A percentile compares a stretch with the other conserved stretches of the same genome.
Evolutionary conservation across 345 rosid species (phyloP).

Genomic region (Aquilaria malaccensis): DNA sequence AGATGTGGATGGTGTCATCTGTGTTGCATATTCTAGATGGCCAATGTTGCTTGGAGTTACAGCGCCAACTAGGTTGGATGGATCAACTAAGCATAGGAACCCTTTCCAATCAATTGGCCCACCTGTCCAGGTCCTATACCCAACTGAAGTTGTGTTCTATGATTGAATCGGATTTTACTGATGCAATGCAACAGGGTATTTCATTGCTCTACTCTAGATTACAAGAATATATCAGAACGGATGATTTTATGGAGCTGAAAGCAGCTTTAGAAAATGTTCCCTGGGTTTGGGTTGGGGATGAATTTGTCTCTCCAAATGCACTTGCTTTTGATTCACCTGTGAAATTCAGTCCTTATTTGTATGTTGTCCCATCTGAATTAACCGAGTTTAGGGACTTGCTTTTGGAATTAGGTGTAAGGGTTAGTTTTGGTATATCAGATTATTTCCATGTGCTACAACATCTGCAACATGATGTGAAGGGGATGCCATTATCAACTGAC

Average conservation of each 20-base stretch:
- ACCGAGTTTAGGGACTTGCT: conserved; percentile 73
- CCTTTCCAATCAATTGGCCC: conserved; percentile 59
- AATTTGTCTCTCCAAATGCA: conserved; percentile 65
- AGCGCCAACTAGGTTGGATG: conserved; percentile 80
- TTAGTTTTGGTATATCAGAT: conserved; percentile 76
- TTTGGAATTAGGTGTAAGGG: conserved; percentile 69
- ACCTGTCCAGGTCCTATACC: conserved; percentile 61
- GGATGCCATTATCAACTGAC: conserved; percentile 52
- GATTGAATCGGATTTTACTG: conserved; percentile 40
- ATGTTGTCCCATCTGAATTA: conserved; percentile 95
- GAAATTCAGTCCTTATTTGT: conserved; percentile 83
- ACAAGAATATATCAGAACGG: conserved; percentile 51
- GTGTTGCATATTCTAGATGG: conserved; percentile 69
- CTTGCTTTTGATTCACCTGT: conserved; percentile 98
- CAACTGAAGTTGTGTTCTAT: conserved; percentile 44
- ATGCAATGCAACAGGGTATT: conserved; percentile 56
- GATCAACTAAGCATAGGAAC: conserved; percentile 42
- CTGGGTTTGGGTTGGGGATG: conserved; percentile 96
- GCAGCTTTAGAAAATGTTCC: conserved; percentile 63
- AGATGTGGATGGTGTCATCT: conserved; percentile 76
- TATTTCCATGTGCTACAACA: conserved; percentile 65
- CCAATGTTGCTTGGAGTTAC: conserved; percentile 59
- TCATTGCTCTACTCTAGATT: conserved; percentile 52
- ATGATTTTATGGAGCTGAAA: conserved; percentile 51
- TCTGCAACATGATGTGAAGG: conserved; percentile 59